These are phyloP conservation scores for Geotrichum histeridarum DNA, from an alignment of 1,139 yeast genomes.

Conservation along the genomic window DNA sequence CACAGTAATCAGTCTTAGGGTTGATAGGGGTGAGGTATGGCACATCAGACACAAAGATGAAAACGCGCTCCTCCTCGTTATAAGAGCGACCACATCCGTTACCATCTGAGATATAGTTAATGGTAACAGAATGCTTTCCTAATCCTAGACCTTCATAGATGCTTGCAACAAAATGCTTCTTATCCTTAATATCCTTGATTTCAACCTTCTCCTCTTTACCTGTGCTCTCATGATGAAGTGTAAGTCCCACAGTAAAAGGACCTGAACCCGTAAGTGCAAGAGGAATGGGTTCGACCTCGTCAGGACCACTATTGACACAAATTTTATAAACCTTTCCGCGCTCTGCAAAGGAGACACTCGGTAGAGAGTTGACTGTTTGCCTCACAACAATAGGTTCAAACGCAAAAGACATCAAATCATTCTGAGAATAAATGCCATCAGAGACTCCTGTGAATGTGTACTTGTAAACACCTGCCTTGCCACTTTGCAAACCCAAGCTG, in stretches of 20 bases:
- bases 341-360: conserved; percentile 50
- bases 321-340: conserved; percentile 48
- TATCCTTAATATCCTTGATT: conserved; percentile 37
- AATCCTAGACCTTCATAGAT: conserved; percentile 45
- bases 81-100: conserved; percentile 59
- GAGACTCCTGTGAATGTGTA: conserved; percentile 58
- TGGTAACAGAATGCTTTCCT: conserved; percentile 54
- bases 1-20: conserved; percentile 59
- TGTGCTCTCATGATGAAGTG: conserved; percentile 50
- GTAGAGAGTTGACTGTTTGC: conserved; percentile 60
- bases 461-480: conserved; percentile 52
- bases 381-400: conserved; percentile 43
- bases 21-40: conserved; percentile 56
- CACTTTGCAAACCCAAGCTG: conserved; percentile 40
- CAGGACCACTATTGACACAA: conserved; percentile 42
- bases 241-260: conserved; percentile 58
- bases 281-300: conserved; percentile 49
- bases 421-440: conserved; percentile 52
- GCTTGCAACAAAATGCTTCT: conserved; percentile 36
- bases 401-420: conserved; percentile 30
- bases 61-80: conserved; percentile 34
- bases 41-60: conserved; percentile 63
- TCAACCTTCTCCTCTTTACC: conserved; percentile 44
- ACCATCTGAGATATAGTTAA: conserved; percentile 57
- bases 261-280: conserved; percentile 53